These are phyloP conservation scores for Thoreauomyces humboldtii DNA, from an alignment of 192 early-diverging fungal genomes.

Conservation along the genomic window DNA sequence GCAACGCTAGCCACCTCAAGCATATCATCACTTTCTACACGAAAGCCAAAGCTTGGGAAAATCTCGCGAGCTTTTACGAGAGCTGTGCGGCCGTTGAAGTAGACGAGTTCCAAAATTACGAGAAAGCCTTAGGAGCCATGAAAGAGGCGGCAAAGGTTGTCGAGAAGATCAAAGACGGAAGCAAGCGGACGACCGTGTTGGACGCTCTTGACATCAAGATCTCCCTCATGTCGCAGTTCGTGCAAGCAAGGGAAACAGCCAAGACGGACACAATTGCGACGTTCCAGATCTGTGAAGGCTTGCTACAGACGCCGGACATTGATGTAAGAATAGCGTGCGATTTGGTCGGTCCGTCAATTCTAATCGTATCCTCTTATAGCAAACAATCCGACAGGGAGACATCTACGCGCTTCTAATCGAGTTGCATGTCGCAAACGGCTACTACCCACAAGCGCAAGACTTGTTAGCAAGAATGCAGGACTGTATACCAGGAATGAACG, in stretches of 20 bases:
- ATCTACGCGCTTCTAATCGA: conserved; percentile 57
- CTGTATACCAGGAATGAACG: conserved; percentile 22
- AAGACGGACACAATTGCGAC: conserved; percentile 36
- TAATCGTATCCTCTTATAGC: conserved; percentile 21
- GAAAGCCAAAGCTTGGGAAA: conserved; percentile 52
- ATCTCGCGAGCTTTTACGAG: conserved; percentile 53
- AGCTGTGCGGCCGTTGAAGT: conserved; percentile 58
- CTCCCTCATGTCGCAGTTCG: conserved; percentile 38
- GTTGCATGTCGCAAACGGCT: conserved; percentile 34
- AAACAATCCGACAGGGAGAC: conserved; percentile 45
- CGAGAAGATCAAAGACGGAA: conserved; percentile 28
- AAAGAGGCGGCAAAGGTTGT: conserved; percentile 43
- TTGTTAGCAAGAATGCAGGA: conserved; percentile 34
- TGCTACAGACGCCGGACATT: conserved; percentile 44
- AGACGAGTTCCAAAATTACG: conserved; percentile 63
- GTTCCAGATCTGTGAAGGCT: conserved; percentile 41
- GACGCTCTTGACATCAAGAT: conserved; percentile 22
- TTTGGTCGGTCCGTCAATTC: too few species aligned
- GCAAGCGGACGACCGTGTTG: conserved; percentile 6
- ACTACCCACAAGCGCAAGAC: conserved; percentile 33
- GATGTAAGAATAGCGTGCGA: too few species aligned
- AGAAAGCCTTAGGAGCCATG: conserved; percentile 53
- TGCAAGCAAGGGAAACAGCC: conserved; percentile 31
- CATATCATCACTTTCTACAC: conserved; percentile 58
- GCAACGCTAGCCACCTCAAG: conserved; percentile 46